phyloP scores from a whole-genome alignment of 1,284 basidiomycete species.

The Meira nashicola region DNA sequence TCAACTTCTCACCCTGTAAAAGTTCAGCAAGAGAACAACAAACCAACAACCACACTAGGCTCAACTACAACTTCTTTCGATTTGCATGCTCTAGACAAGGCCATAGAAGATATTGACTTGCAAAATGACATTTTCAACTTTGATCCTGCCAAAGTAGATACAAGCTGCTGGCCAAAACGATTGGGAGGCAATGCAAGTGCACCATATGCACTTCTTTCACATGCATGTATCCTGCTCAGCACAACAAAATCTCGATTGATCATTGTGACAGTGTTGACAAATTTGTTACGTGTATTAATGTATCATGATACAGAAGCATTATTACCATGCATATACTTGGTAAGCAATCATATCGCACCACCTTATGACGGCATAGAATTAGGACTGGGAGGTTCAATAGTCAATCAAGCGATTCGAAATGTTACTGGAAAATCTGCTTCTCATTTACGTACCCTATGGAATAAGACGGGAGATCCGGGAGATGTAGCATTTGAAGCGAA shows the following conservation, averaged over 20 bases:
- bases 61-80: constrained; percentile 9
- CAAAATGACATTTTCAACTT: constrained; percentile 51
- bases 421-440: constrained; percentile 70
- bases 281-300: constrained; percentile 68
- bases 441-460: constrained; percentile 62
- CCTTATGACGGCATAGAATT: constrained; percentile 54
- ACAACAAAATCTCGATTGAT: constrained; percentile 74
- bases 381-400: constrained; percentile 60
- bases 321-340: constrained; percentile 75
- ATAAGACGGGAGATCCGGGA: constrained; percentile 47
- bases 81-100: constrained; percentile 27
- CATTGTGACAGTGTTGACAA: constrained; percentile 76
- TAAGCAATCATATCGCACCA: constrained; percentile 79
- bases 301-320: constrained; percentile 67
- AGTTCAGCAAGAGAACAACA: too few relatives aligned
- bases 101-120: constrained; percentile 37
- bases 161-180: constrained; percentile 31
- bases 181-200: constrained; percentile 40
- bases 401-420: constrained; percentile 74
- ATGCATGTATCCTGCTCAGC: constrained; percentile 68
- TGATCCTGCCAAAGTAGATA: constrained; percentile 33
- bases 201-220: constrained; percentile 76
- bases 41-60: too few relatives aligned
- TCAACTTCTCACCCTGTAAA: too few relatives aligned
- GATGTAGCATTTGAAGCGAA: constrained; percentile 50